Percentiles rank a stretch among this genome's conserved stretches.
These are phyloP conservation scores for Ambrosia artemisiifolia DNA, from an alignment of 129 eudicot genomes.

Conservation along the genomic window DNA sequence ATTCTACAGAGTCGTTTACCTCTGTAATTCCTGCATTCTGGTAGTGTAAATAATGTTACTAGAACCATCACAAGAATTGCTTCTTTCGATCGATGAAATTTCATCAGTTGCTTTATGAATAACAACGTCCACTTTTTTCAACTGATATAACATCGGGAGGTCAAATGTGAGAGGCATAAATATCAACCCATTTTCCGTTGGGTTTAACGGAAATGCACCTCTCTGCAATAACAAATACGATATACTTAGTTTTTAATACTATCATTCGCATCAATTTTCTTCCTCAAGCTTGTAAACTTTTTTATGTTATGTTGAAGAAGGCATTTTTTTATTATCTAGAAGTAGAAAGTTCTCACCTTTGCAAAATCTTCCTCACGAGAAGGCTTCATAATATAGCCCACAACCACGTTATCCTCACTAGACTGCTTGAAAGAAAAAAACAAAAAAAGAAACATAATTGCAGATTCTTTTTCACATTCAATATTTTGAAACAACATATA, in stretches of 20 bases:
- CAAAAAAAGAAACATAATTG: constrained; percentile 2
- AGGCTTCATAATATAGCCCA: constrained; percentile 90
- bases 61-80: constrained; percentile 33
- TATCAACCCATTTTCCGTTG: constrained; percentile 66
- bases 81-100: constrained; percentile 67
- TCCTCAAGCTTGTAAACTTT: not conserved
- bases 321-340: not conserved
- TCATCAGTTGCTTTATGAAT: constrained; percentile 98
- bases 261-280: not conserved
- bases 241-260: constrained; percentile 12
- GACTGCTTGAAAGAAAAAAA: constrained; percentile 47
- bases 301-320: not conserved
- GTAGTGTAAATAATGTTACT: constrained; percentile 58
- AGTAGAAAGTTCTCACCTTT: constrained; percentile 43
- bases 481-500: constrained; percentile 5
- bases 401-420: constrained; percentile 40
- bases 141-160: constrained; percentile 62
- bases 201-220: constrained; percentile 79
- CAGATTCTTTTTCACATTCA: constrained; percentile 3
- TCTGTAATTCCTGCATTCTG: constrained; percentile 73
- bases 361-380: constrained; percentile 96
- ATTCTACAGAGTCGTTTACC: constrained; percentile 35
- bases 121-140: constrained; percentile 62
- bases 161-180: constrained; percentile 83
- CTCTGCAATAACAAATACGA: constrained; percentile 51